These are phyloP conservation scores for Gnomoniopsis sp. DNA, from an alignment of 2,329 filamentous ascomycete species.

Conservation along the genomic window DNA sequence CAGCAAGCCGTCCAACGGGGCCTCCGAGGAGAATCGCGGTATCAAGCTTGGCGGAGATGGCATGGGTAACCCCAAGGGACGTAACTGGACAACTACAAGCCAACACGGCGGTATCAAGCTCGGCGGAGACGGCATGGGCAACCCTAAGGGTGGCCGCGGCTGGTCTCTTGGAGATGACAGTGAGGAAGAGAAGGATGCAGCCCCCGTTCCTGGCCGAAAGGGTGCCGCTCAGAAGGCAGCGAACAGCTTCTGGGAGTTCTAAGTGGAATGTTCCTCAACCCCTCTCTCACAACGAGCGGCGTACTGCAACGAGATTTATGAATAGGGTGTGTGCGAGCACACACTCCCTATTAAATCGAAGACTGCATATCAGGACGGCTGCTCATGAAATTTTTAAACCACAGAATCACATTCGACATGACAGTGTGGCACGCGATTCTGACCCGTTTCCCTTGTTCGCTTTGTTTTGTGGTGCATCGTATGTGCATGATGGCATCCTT, in stretches of 20 bases:
- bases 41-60: conserved; percentile 58
- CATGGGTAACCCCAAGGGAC: conserved; percentile 60
- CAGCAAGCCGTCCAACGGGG: conserved; percentile 31
- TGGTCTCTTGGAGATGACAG: conserved; percentile 57
- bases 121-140: conserved; percentile 65
- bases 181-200: conserved; percentile 40
- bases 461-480: background rate
- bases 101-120: conserved; percentile 39
- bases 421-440: background rate
- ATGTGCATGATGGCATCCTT: background rate
- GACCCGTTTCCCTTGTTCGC: background rate
- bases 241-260: conserved; percentile 47
- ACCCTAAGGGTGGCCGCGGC: conserved; percentile 50
- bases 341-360: conserved; percentile 17
- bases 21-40: conserved; percentile 26
- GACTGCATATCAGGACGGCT: conserved; percentile 29
- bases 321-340: background rate
- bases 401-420: background rate
- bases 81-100: conserved; percentile 21
- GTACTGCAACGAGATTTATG: background rate
- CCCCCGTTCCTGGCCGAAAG: conserved; percentile 37
- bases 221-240: conserved; percentile 31
- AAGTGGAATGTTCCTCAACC: conserved; percentile 17
- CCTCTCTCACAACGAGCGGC: background rate
- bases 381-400: conserved; percentile 32